phyloP scores from a whole-genome alignment of 495 filamentous ascomycete genomes.

The Astrocystis sublimbata region DNA sequence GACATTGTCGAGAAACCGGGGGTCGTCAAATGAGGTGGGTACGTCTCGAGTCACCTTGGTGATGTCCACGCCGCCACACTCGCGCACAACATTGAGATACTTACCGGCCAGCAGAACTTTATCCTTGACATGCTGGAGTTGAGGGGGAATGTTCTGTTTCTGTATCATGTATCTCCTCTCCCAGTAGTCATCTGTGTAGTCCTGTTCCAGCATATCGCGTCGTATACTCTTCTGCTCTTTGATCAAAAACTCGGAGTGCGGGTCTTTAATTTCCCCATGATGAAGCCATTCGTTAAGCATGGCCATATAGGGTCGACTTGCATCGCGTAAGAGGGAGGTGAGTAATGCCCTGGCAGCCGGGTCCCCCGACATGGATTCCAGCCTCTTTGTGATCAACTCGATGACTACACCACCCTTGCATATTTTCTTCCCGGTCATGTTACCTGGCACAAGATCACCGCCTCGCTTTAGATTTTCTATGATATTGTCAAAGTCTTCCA shows the following conservation, averaged over 20 bases:
- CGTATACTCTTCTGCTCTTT: constrained; percentile 95
- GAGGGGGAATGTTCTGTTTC: constrained; percentile 86
- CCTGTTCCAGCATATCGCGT: constrained; percentile 85
- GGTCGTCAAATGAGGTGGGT: constrained; percentile 88
- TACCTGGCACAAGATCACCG: constrained; percentile 71
- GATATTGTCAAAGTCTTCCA: constrained; percentile 66
- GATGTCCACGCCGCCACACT: constrained; percentile 94
- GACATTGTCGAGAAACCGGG: constrained; percentile 88
- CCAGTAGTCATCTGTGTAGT: constrained; percentile 99
- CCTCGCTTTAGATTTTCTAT: constrained; percentile 90
- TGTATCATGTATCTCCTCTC: constrained; percentile 95
- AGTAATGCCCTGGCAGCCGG: constrained; percentile 80
- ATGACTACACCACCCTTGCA: constrained; percentile 94
- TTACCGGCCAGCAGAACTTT: constrained; percentile 95
- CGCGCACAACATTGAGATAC: constrained; percentile 95
- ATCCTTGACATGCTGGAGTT: constrained; percentile 87
- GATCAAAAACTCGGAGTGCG: constrained; percentile 90
- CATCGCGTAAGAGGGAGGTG: constrained; percentile 78
- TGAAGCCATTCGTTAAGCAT: constrained; percentile 99
- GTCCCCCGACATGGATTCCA: constrained; percentile 89
- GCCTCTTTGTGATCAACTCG: constrained; percentile 75
- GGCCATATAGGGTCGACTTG: constrained; percentile 90
- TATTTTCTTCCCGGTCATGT: constrained; percentile 82
- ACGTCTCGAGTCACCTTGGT: constrained; percentile 87
- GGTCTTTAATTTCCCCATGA: constrained; percentile 91